Conservation (phyloP, 768 basidiomycete species). For the Leccinum barrowsii region DNA sequence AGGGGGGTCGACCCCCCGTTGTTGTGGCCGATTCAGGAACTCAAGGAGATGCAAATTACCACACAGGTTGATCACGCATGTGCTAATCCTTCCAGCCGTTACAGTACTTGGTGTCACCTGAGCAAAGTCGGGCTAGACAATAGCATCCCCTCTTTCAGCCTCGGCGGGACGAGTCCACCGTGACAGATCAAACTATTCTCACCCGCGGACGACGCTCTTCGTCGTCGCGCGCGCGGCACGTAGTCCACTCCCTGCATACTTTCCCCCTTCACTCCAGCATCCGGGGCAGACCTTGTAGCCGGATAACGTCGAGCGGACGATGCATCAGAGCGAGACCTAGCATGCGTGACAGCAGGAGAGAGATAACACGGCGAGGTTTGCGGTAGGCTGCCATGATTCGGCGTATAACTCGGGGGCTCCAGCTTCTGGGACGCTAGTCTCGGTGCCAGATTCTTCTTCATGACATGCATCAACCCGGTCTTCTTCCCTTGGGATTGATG, state of each 20-base stretch:
- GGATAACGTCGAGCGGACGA: constrained; percentile 9
- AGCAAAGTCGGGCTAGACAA: not conserved
- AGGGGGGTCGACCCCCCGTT: too few relatives aligned
- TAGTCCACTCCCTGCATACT: constrained; percentile 4
- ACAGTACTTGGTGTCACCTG: not conserved
- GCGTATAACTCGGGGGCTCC: constrained; percentile 37
- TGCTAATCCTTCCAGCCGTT: not conserved
- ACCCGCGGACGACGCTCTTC: constrained; percentile 47
- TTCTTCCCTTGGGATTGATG: constrained; percentile 63
- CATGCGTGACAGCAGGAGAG: constrained; percentile 7
- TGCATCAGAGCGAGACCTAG: constrained; percentile 24
- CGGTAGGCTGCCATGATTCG: constrained; percentile 1
- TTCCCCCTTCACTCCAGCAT: not conserved
- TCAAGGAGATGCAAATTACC: too few relatives aligned
- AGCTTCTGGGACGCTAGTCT: constrained; percentile 64
- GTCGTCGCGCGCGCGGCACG: constrained; percentile 28
- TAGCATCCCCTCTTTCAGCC: not conserved
- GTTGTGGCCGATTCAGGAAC: too few relatives aligned
- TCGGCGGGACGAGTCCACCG: not conserved
- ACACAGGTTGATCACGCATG: not conserved
- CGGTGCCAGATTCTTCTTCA: constrained; percentile 66
- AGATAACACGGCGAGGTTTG: constrained; percentile 2
- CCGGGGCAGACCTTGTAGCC: constrained; percentile 11
- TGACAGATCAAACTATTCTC: constrained; percentile 28
- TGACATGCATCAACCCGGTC: constrained; percentile 62